Conservation (phyloP, 2,329 filamentous ascomycete species). For the Aspergillus uvarum region DNA sequence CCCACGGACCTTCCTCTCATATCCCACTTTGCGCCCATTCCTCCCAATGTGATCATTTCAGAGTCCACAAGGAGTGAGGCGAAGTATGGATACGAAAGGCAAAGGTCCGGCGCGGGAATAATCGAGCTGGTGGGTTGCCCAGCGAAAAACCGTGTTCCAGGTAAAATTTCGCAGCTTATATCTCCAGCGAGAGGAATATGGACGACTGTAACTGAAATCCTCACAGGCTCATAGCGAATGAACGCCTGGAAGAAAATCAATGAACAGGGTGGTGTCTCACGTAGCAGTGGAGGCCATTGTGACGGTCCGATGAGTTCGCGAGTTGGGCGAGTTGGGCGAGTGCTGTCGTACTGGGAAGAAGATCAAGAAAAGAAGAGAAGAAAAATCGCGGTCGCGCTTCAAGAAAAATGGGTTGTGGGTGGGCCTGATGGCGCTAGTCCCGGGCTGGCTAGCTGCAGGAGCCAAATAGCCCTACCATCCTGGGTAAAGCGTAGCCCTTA, state of each 20-base stretch:
- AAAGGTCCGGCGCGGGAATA: conserved; percentile 52
- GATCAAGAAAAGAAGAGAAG: conserved; percentile 25
- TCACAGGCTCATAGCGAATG: conserved; percentile 45
- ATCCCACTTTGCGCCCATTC: conserved; percentile 41
- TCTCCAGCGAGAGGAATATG: conserved; percentile 69
- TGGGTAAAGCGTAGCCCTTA: conserved; percentile 24
- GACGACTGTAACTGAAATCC: conserved; percentile 72
- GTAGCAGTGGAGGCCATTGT: conserved; percentile 63
- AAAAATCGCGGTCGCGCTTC: conserved; percentile 15
- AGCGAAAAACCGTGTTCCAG: conserved; percentile 25
- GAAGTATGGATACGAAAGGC: conserved; percentile 22
- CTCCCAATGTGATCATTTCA: conserved; percentile 24
- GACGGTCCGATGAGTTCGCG: conserved; percentile 48
- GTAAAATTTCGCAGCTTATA: conserved; percentile 32
- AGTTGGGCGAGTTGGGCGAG: conserved; percentile 38
- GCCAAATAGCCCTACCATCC: neutral
- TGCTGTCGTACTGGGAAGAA: conserved; percentile 36
- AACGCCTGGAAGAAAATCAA: conserved; percentile 26
- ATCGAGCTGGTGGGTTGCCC: conserved; percentile 71
- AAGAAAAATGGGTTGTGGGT: conserved; percentile 35
- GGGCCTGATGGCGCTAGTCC: conserved; percentile 23
- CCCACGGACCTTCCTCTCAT: conserved; percentile 60
- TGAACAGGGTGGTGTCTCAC: conserved; percentile 51
- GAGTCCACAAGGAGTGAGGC: conserved; percentile 13
- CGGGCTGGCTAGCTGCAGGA: conserved; percentile 6